These are phyloP conservation scores for Strigomonas culicis DNA, from an alignment of 208 protist genomes.

Conservation along the genomic window DNA sequence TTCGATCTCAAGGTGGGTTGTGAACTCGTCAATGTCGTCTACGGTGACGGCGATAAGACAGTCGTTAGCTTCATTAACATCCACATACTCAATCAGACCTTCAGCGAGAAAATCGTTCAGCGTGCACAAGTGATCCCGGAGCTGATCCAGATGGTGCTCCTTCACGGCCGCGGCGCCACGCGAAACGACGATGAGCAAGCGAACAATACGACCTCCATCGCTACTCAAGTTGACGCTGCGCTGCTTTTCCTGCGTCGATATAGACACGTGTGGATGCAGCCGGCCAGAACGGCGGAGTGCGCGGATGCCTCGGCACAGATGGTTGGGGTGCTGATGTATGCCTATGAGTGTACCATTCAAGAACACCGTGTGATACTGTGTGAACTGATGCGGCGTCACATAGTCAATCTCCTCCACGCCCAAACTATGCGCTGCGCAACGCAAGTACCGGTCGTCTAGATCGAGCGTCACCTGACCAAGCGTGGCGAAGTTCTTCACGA, in stretches of 20 bases:
- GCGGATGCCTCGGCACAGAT: slow-evolving; percentile 71
- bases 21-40: slow-evolving; percentile 78
- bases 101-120: slow-evolving; percentile 90
- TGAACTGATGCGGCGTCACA: slow-evolving; percentile 65
- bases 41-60: slow-evolving; percentile 95
- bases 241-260: slow-evolving; percentile 70
- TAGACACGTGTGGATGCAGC: slow-evolving; percentile 85
- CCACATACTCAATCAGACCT: slow-evolving; percentile 98
- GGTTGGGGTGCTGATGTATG: slow-evolving; percentile 82
- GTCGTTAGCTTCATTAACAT: slow-evolving; percentile 99
- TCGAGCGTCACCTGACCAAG: slow-evolving; percentile 98
- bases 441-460: slow-evolving; percentile 87
- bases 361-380: slow-evolving; percentile 76
- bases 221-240: slow-evolving; percentile 79
- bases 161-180: slow-evolving; percentile 60
- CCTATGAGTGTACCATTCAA: slow-evolving; percentile 82
- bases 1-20: slow-evolving; percentile 93
- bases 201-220: slow-evolving; percentile 84
- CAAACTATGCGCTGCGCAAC: slow-evolving; percentile 65
- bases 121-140: slow-evolving; percentile 44
- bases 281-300: slow-evolving; percentile 66
- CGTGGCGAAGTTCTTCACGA: slow-evolving; percentile 99
- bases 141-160: slow-evolving; percentile 45
- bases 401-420: slow-evolving; percentile 83
- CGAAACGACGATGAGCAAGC: slow-evolving; percentile 73